Percentiles rank a stretch among this genome's conserved stretches.
Conservation (phyloP, 1,284 basidiomycete species). For the Malassezia brasiliensis region DNA sequence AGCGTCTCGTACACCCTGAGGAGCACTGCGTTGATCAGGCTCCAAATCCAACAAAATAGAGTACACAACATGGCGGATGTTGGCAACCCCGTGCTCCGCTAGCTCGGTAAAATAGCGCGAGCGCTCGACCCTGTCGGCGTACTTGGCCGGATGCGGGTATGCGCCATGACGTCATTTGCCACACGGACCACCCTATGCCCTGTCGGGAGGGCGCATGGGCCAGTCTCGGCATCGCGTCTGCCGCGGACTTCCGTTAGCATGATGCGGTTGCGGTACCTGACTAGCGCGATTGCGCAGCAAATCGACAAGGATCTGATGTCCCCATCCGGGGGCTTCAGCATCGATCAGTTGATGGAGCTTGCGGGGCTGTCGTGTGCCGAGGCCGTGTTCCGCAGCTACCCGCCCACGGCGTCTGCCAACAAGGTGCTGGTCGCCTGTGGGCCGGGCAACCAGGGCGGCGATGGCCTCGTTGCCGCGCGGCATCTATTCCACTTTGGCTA, state of each 20-base stretch:
- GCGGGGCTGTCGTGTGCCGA: constrained; percentile 95
- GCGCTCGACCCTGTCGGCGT: no score
- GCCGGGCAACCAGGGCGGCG: constrained; percentile 76
- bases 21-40: background rate
- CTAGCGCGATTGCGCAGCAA: constrained; percentile 26
- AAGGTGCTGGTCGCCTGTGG: constrained; percentile 82
- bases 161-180: background rate
- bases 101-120: background rate
- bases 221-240: background rate
- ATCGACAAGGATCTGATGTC: constrained; percentile 43
- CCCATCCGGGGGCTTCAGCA: constrained; percentile 28
- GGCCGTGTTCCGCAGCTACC: constrained; percentile 67
- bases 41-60: background rate
- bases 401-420: constrained; percentile 51
- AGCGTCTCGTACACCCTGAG: constrained; percentile 31
- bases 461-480: constrained; percentile 89
- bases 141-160: background rate
- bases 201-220: background rate
- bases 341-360: constrained; percentile 80
- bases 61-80: background rate
- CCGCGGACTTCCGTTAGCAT: background rate
- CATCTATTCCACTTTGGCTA: constrained; percentile 57
- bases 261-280: constrained; percentile 30
- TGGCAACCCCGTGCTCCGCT: no score
- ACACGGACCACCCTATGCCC: background rate